Percentiles rank a stretch among this genome's conserved stretches.
phyloP scores from a whole-genome alignment of 257 asterid genomes.

The Solanum bulbocastanum region DNA sequence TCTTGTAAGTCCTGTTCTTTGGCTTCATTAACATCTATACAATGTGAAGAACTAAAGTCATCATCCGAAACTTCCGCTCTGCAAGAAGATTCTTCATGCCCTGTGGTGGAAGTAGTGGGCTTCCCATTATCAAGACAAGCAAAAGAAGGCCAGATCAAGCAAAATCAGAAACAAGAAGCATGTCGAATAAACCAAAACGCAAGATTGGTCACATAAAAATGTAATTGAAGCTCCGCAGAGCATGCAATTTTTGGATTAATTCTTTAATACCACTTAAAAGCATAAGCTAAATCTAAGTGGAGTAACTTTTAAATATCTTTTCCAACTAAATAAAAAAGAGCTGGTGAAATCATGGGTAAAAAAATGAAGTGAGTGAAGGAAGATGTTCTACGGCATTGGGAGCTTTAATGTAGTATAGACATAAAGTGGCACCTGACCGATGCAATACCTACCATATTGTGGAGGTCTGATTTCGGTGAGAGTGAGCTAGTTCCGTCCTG shows the following conservation, averaged over 20 bases:
- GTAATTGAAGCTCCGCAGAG: not conserved
- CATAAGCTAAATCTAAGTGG: not conserved
- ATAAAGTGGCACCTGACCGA: not conserved
- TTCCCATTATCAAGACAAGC: not conserved
- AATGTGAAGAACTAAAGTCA: conserved; percentile 10
- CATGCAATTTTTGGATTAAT: not conserved
- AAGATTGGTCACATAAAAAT: not conserved
- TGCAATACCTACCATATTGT: not conserved
- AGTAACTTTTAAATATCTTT: not conserved
- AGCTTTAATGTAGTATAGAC: not conserved
- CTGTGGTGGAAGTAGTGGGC: conserved; percentile 1
- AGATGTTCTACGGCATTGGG: not conserved
- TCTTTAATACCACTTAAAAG: not conserved
- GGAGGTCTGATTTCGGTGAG: not conserved
- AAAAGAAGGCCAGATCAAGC: not conserved
- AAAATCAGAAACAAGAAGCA: not conserved
- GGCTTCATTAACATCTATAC: conserved; percentile 3
- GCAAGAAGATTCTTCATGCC: conserved; percentile 9
- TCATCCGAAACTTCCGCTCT: conserved; percentile 4
- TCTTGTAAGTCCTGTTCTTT: not conserved
- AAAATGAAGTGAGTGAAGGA: not conserved
- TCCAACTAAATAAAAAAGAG: not conserved
- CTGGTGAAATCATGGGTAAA: not conserved
- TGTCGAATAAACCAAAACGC: not conserved
- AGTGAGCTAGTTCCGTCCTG: not conserved